Evolutionary conservation across 129 eudicot species (phyloP), one percentile per base, ranked within the genome.

Genomic region (Deinandra increscens): DNA sequence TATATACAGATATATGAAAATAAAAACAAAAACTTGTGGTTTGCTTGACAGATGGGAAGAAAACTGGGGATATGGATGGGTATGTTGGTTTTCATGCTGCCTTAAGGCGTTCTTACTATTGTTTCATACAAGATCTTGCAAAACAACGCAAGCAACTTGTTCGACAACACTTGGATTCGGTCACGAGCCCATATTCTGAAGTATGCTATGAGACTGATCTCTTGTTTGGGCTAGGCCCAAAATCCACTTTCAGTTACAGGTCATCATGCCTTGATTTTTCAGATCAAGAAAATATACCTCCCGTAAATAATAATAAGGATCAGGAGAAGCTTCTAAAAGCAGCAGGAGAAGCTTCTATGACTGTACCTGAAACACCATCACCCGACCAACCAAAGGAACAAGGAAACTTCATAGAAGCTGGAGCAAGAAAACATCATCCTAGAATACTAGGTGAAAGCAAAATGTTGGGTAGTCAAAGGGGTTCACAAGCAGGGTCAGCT

Each of bases 61-160:
- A 76, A 81, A 56, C 71, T 11, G 96, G 84, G 64, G 98, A 93
- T 71, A 87, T 93, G 98, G 97, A 89, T 18, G 97, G 96, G 10
- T 93, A 86, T 68, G 88, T 93, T 10, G 98, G 95, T 60, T 93
- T 84, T 74, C 98, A 85, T 75, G 98, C 97, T 75, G 84, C 98
- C 60, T 83, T 89, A 76, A 85, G 95, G 87, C 85, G 89, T 78
- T 89, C 98, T 20, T 93, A 89, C 88, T 73, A 78, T 61, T 39
- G 80, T 39, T 93, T 93, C 37, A 73, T 93, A 31, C 76, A 67
- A 51, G 88, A 93, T 81, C 92, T 93, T 18, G 75, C 90, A 34
- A 87, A 81, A 76, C 86, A 93, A 60, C 87, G 98, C 84, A 89
- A 93, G 64, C 81, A 93, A 76, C 88, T 93, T 3, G 91, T 93